Evolutionary conservation across 352 stramenopile species (phyloP).

Genomic region (Globisporangium abappressorium): DNA sequence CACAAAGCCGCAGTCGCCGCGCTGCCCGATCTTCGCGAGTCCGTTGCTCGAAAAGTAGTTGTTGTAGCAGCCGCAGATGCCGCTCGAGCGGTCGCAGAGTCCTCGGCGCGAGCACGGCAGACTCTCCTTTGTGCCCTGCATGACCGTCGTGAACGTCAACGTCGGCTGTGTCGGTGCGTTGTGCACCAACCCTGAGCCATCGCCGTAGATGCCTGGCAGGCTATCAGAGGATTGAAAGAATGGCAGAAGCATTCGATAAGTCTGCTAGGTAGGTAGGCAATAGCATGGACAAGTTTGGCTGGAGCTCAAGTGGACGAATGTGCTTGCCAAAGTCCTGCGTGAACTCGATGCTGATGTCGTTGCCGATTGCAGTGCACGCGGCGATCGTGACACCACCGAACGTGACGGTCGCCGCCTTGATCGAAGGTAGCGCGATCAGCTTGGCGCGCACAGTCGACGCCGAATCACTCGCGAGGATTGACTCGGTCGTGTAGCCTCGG

Average conservation of each 20-base stretch:
- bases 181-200: slow-evolving; percentile 45
- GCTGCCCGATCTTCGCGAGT: slow-evolving; percentile 71
- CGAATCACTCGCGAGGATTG: slow-evolving; percentile 62
- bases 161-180: slow-evolving; percentile 42
- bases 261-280: too few species aligned
- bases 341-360: slow-evolving; percentile 75
- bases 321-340: slow-evolving; percentile 79
- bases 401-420: slow-evolving; percentile 61
- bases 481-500: slow-evolving; percentile 63
- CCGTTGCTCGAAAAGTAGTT: slow-evolving; percentile 86
- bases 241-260: too few species aligned
- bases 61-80: slow-evolving; percentile 82
- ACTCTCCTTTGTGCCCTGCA: slow-evolving; percentile 89
- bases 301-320: slow-evolving; percentile 7
- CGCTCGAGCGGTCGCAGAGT: slow-evolving; percentile 63
- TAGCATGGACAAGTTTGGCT: too few species aligned
- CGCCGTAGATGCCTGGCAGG: slow-evolving; percentile 57
- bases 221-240: slow-evolving; percentile 15
- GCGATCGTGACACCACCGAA: slow-evolving; percentile 66
- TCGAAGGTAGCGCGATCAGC: slow-evolving; percentile 55
- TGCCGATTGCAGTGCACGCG: slow-evolving; percentile 67
- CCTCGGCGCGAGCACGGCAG: slow-evolving; percentile 84
- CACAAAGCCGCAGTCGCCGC: slow-evolving; percentile 91
- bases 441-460: slow-evolving; percentile 44
- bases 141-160: slow-evolving; percentile 47